These are phyloP conservation scores for Solanum sparsipilum DNA, from an alignment of 257 asterid genomes.

Conservation along the genomic window DNA sequence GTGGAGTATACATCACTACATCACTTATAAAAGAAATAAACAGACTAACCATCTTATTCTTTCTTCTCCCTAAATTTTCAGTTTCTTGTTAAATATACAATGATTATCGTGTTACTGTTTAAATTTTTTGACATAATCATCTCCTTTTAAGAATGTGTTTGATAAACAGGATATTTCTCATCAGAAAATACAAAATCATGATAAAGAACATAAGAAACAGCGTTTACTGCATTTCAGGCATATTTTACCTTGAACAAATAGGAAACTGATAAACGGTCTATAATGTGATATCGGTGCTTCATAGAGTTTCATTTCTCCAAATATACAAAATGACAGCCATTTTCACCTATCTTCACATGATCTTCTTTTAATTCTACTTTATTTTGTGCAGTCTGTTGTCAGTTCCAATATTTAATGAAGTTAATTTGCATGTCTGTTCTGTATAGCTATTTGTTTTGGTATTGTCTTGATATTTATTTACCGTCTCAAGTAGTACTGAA, in stretches of 20 bases:
- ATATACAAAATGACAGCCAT: not conserved
- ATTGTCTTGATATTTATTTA: not conserved
- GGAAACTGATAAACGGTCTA: not conserved
- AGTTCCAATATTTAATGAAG: not conserved
- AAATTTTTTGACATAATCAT: not conserved
- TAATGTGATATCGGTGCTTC: not conserved
- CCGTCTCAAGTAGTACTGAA: not conserved
- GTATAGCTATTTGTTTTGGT: not conserved
- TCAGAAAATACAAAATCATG: not conserved
- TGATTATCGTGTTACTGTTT: not conserved
- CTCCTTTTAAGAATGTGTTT: not conserved
- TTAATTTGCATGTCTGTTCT: not conserved
- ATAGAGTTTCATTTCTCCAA: not conserved
- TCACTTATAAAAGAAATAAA: not conserved
- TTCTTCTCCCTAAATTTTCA: not conserved
- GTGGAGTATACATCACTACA: not conserved
- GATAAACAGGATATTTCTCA: not conserved
- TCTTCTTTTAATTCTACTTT: not conserved
- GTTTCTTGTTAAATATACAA: not conserved
- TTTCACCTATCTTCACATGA: not conserved
- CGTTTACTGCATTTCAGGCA: not conserved
- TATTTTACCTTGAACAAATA: not conserved
- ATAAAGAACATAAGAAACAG: not conserved
- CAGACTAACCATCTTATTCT: not conserved
- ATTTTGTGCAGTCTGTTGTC: not conserved